Conservation (phyloP, 78 protist species). For the Neovahlkampfia damariscottae region DNA sequence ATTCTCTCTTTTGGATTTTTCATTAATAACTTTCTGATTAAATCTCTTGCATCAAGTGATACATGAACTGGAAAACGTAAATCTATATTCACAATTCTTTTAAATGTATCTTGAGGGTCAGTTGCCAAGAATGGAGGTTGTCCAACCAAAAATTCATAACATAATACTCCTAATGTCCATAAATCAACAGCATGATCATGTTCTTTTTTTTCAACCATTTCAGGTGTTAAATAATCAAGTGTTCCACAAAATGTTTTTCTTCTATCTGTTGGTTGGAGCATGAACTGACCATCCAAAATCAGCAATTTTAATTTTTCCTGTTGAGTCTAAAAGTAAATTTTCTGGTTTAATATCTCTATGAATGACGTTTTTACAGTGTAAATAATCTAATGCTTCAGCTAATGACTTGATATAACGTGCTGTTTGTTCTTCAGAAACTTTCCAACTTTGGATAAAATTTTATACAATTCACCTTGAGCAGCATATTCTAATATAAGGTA, state of each 20-base stretch:
- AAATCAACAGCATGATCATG: constrained; percentile 68
- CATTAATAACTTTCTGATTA: not conserved
- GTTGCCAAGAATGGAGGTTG: constrained; percentile 70
- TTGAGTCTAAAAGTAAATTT: constrained; percentile 38
- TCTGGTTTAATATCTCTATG: constrained; percentile 96
- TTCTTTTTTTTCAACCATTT: constrained; percentile 62
- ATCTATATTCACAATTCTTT: constrained; percentile 38
- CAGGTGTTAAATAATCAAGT: constrained; percentile 92
- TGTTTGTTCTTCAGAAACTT: constrained; percentile 40
- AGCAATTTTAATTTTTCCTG: constrained; percentile 59
- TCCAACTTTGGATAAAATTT: constrained; percentile 38
- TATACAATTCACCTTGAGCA: constrained; percentile 84
- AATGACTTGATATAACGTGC: constrained; percentile 63
- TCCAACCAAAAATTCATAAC: constrained; percentile 77
- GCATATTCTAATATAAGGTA: constrained; percentile 93
- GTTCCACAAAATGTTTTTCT: constrained; percentile 74
- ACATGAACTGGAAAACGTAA: constrained; percentile 34
- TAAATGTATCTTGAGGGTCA: constrained; percentile 26
- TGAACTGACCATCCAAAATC: constrained; percentile 75
- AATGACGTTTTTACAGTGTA: constrained; percentile 75
- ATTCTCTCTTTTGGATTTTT: not conserved
- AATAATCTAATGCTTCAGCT: constrained; percentile 59
- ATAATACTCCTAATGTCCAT: constrained; percentile 84
- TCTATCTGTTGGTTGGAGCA: constrained; percentile 9
- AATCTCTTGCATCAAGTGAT: constrained; percentile 37